Evolutionary conservation across 225 moss, liverwort and hornwort genomes (phyloP), one percentile per base, ranked within the genome.

Genomic region (Asterella californica): DNA sequence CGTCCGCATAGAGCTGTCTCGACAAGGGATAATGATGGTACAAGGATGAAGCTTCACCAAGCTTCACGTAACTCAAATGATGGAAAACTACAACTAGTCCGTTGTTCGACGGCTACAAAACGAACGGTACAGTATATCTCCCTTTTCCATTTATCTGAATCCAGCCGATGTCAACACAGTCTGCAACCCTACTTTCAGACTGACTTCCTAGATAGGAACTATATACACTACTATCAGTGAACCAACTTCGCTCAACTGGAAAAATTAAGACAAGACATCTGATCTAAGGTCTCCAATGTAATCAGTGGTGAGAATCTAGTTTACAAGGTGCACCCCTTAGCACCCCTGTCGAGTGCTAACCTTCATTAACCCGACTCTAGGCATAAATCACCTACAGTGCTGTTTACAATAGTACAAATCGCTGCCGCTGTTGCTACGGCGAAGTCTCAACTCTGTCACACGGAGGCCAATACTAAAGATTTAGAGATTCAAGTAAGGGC

Each of bases 191-290:
- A 63, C 77, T 64, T 37, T 32, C 64, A 77, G 77, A 65, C 45
- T 29, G 37, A 12, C 77, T 77, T 45, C 76, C 60, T n/a, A 64
- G 17, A 9, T 1, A n/a, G 48, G 45, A 62, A 62, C 64, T 77
- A 77, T 77, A 15, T 77, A 77, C 77, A 77, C 45, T 22, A 49
- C 12, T 77, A 65, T 62, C 64, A 47, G 30, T 62, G 77, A 64
- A 48, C 64, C 29, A 48, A 77, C 60, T 77, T 46, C 46, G n/a
- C 29, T 45, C 27, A 18, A 24, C 48, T 46, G 25, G 64, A 25
- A 15, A 9, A 47, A 77, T 46, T 63, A 53, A 46, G 77, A 32
- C 64, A 59, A 36, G 17, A n/a, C 37, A 24, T 76, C 55, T 48
- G 77, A n/a, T 46, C 45, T 60, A 33, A 18, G 46, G 63, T 46